Base-by-base conservation (phyloP, 495 filamentous ascomycete genomes). In the Cenococcum geophilum region DNA sequence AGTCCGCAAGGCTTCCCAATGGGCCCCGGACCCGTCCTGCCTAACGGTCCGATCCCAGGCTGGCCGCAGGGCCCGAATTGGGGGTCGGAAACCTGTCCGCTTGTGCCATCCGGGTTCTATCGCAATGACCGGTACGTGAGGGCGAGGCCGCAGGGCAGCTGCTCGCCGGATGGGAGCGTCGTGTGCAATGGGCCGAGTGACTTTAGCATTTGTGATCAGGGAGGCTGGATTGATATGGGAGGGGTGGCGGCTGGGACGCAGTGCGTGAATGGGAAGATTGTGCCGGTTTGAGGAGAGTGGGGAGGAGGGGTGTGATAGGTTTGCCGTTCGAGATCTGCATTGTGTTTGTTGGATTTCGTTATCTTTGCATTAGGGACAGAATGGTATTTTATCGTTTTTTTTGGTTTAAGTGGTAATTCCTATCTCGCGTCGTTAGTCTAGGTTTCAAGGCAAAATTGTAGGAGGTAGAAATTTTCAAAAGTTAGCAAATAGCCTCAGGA, bases 161-260 rank as follows among this genome's bases (percentile, higher is more conserved):
- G 57, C 57, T 40, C 57, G 12, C 51, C 66, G n/a, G 48, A 59
- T n/a, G 57, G 60, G 4, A 61, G 49, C 49, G 6, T 25, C 6
- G 8, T 16, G 49, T 52, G 49, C 16, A 52, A 52, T 52, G 49
- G 49, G 21, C 20, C 18, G 20, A 32, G 10, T 20, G 49, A 16
- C 20, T 52, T 52, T 32, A 27, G 5, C 20, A 16, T 52, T 4
- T 52, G 49, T 32, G 16, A 52, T 27, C 25, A 25, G 16, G 23
- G 20, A 16, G 25, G 25, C 14, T 52, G 49, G 49, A 23, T 52
- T 18, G 49, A 52, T 52, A 52, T 52, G 49, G 49, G 49, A 1
- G 25, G 5, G 18, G 49, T 52, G 49, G 49, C 49, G 3, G 14
- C 23, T 16, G 49, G 49, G 18, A 52, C 23, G 49, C 21, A 52